Percentiles rank a stretch among this genome's conserved stretches.
Evolutionary conservation across 2,329 filamentous ascomycete genomes (phyloP).

Genomic region (Metarhizium album): DNA sequence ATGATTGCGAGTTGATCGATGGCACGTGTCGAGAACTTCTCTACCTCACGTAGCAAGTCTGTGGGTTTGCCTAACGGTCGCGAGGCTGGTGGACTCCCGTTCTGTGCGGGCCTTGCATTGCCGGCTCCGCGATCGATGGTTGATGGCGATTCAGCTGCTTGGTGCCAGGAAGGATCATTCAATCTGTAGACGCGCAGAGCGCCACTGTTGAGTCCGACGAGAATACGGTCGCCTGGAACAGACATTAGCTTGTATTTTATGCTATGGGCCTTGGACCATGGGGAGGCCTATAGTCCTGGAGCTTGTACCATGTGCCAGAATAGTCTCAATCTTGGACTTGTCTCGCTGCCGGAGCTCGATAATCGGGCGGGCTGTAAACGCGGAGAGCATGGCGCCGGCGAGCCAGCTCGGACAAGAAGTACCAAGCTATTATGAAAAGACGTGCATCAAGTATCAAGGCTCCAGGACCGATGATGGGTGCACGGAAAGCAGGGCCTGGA

Average conservation of each 20-base stretch:
- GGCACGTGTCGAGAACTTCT: conserved; percentile 83
- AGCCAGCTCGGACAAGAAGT: conserved; percentile 32
- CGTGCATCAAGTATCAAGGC: conserved; percentile 19
- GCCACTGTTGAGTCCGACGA: conserved; percentile 87
- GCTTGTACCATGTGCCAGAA: conserved; percentile 70
- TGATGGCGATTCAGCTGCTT: conserved; percentile 21
- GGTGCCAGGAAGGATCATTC: conserved; percentile 48
- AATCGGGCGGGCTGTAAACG: conserved; percentile 91
- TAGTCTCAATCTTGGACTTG: conserved; percentile 94
- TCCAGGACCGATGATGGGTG: not conserved
- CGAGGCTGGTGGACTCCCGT: conserved; percentile 18
- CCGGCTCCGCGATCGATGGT: conserved; percentile 17
- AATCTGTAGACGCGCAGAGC: conserved; percentile 83
- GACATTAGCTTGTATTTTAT: not conserved
- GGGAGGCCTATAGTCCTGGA: not conserved
- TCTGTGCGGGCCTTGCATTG: conserved; percentile 16
- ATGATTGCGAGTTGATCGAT: conserved; percentile 92
- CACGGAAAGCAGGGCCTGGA: not conserved
- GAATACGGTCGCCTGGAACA: conserved; percentile 66
- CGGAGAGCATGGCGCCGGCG: conserved; percentile 71
- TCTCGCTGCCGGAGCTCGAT: conserved; percentile 93
- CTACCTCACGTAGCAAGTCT: conserved; percentile 80
- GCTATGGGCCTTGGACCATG: not conserved
- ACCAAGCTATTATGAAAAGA: conserved; percentile 16
- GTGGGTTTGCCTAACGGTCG: conserved; percentile 44